Base-by-base conservation (phyloP, 371 early-diverging fungal species). In the Edhazardia aedis region DNA sequence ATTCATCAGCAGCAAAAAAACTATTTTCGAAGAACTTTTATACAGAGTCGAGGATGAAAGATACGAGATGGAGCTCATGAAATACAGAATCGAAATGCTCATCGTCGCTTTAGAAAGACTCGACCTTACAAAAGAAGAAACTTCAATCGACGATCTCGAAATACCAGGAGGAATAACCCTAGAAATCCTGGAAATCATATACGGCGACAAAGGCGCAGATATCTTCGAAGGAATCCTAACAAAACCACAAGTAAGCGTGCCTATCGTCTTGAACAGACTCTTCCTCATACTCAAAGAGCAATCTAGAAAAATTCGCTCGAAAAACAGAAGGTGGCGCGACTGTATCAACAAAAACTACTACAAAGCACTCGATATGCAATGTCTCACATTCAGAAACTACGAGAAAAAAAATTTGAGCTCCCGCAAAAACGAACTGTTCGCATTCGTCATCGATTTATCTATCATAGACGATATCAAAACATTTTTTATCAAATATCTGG, bases 211-310 rank as follows among this genome's bases (percentile, higher is more conserved):
- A 23, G 33, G 49, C 22, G 39, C 44, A 37, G 67, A 67, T 45
- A 57, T 73, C n/a, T 58, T 73, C 14, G 65, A 88, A 28, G 79
- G 83, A 7, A 70, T 98, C 46, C 84, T 93, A 61, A 76, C 79
- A 40, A 85, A 84, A 61, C 91, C 95, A 1, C 79, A 81, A 0
- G 79, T 80, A 6, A 83, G 91, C 0, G 83, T 94, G 1, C 94
- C 96, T 0, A 77, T 93, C 11, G 83, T 98, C 16, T 74, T 98
- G 22, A 83, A 81, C 65, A 82, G 95, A 33, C 75, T 95, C 11
- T 86, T 88, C 74, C 85, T 86, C 62, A 89, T 91, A 65, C 89
- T 91, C 64, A 88, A 88, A 61, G 90, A 91, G 68, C 90, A 91
- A 86, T 80, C 84, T 60, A 72, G 77, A 27, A 68, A 76, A 44